Evolutionary conservation across 306 rosid genomes (phyloP).

Genomic region (Dryas octopetala): DNA sequence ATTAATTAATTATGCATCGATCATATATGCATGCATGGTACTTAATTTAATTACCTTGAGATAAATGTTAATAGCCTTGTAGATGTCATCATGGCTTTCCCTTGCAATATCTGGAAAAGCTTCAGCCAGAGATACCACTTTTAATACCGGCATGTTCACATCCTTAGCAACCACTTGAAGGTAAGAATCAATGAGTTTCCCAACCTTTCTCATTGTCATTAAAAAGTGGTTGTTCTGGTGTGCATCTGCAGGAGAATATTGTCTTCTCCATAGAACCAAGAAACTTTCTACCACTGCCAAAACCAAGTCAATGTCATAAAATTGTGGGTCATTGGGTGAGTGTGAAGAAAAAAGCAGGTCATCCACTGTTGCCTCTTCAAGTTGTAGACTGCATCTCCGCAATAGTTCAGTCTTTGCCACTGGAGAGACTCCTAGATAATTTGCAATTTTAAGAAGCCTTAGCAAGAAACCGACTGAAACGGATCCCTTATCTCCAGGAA

Average conservation of each 20-base stretch:
- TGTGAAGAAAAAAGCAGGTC: slow-evolving; percentile 67
- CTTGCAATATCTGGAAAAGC: slow-evolving; percentile 77
- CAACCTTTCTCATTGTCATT: slow-evolving; percentile 61
- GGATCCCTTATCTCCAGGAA: slow-evolving; percentile 79
- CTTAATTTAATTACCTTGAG: slow-evolving; percentile 55
- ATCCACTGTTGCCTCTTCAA: slow-evolving; percentile 77
- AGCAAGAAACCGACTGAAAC: slow-evolving; percentile 80
- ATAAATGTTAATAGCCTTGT: slow-evolving; percentile 83
- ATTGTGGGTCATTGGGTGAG: slow-evolving; percentile 48
- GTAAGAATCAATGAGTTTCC: slow-evolving; percentile 84
- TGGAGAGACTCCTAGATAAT: slow-evolving; percentile 57
- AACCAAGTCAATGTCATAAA: slow-evolving; percentile 75
- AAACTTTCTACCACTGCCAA: slow-evolving; percentile 67
- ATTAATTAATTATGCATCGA: not conserved
- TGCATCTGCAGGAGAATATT: slow-evolving; percentile 43
- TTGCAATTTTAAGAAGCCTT: slow-evolving; percentile 59
- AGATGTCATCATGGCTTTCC: slow-evolving; percentile 68
- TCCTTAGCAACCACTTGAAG: slow-evolving; percentile 83
- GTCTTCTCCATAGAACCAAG: slow-evolving; percentile 69
- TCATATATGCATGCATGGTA: not conserved
- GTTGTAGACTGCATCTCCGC: slow-evolving; percentile 68
- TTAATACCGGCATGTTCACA: slow-evolving; percentile 63
- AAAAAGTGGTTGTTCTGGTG: slow-evolving; percentile 43
- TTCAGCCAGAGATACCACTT: slow-evolving; percentile 67
- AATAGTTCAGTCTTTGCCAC: slow-evolving; percentile 65